Conservation (phyloP, 2,329 filamentous ascomycete species). For the Neonectria faginata region DNA sequence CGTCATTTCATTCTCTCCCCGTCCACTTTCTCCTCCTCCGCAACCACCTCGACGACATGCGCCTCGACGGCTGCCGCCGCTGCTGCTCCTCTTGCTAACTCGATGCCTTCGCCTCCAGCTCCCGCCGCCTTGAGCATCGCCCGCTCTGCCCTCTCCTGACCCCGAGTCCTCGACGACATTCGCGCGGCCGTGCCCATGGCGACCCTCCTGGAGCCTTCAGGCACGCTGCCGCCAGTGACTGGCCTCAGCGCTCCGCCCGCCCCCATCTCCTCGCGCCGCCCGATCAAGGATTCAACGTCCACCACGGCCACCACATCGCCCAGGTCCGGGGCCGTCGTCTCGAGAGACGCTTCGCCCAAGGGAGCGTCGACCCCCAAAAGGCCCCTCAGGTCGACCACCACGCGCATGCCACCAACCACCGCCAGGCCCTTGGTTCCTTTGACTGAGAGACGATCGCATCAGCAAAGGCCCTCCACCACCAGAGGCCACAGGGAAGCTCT, state of each 20-base stretch:
- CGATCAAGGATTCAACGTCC: conserved; percentile 43
- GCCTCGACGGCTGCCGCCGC: conserved; percentile 15
- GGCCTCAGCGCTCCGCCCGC: conserved; percentile 45
- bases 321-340: conserved; percentile 37
- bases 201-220: conserved; percentile 42
- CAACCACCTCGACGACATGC: conserved; percentile 20
- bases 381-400: conserved; percentile 36
- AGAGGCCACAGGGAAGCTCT: conserved; percentile 59
- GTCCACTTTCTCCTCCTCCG: conserved; percentile 1
- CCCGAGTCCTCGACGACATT: conserved; percentile 28
- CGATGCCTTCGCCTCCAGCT: conserved; percentile 42
- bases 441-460: conserved; percentile 60
- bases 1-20: conserved; percentile 12
- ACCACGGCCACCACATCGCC: conserved; percentile 30
- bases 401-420: conserved; percentile 40
- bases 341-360: conserved; percentile 22
- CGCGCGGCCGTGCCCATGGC: conserved; percentile 44
- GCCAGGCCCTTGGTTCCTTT: conserved; percentile 58
- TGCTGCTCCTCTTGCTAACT: conserved; percentile 38
- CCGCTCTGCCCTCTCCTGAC: conserved; percentile 43
- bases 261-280: conserved; percentile 36
- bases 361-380: conserved; percentile 34
- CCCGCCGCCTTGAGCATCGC: conserved; percentile 44
- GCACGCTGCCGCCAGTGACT: conserved; percentile 45
- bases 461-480: conserved; percentile 50